Evolutionary conservation across 2,329 filamentous ascomycete genomes (phyloP), one percentile per base, ranked within the genome.

Genomic region (Raffaelea ambrosiae): DNA sequence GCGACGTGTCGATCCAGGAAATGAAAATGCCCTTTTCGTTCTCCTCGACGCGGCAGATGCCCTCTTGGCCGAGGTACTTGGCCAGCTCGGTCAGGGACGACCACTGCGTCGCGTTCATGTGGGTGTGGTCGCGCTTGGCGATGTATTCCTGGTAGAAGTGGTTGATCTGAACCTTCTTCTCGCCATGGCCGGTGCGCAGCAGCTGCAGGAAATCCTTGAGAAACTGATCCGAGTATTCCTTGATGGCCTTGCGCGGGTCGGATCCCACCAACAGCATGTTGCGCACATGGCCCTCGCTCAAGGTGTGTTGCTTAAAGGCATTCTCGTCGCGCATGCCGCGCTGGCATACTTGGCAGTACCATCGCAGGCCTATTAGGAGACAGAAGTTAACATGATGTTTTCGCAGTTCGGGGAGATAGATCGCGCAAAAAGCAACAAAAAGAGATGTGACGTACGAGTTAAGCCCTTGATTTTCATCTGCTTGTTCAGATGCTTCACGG

Each of bases 61-160:
- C 87, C 63, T 97, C 89, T 20, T 86, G 71, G 0, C 91, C 90
- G 1, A 98, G 69, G 59, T 87, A 71, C 61, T 95, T 95, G 14
- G 86, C 88, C 61, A 95, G 95, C 58, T 97, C 89, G 3, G 89
- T 91, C 57, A 98, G 68, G 47, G 80, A 87, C 4, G 83, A 79
- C 89, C 89, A 97, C 59, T 84, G 84, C 0, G 93, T 97, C 8
- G 88, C 75, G 65, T 96, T 96, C 86, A 97, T 89, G 62, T 97
- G 93, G 9, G 93, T 72, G 62, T 97, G 91, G 59, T 88, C 77
- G 64, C 53, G 51, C 56, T 91, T 84, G 16, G 81, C 76, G 56
- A 97, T 96, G 59, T 95, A 93, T 60, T 90, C 84, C 63, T 97
- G 88, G 66, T 98, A 98, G 64, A 97, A 97, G 52, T 87, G 83